A percentile compares a stretch with the other conserved stretches of the same genome.
phyloP scores from a whole-genome alignment of 441 rosid species.

The Flueggea neowawraea region DNA sequence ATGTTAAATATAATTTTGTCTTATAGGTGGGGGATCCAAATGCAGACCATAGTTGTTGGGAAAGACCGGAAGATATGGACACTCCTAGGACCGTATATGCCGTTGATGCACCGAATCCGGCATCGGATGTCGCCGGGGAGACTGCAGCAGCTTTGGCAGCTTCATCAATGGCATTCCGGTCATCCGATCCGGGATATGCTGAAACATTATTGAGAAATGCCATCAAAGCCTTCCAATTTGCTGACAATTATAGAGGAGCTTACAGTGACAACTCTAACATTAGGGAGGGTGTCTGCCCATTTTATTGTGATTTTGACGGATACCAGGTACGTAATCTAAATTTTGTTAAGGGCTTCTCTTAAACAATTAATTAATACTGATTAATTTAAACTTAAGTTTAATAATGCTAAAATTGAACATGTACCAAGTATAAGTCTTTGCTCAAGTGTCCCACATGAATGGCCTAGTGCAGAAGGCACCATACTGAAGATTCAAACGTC shows the following conservation, averaged over 20 bases:
- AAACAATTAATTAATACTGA: too few relatives aligned
- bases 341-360: neutral
- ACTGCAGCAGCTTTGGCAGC: constrained; percentile 88
- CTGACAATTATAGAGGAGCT: constrained; percentile 84
- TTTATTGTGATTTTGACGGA: constrained; percentile 90
- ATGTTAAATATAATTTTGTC: neutral
- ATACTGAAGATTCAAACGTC: too few relatives aligned
- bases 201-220: constrained; percentile 70
- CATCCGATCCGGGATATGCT: constrained; percentile 75
- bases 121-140: constrained; percentile 91
- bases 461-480: too few relatives aligned
- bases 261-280: constrained; percentile 76
- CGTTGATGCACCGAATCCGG: constrained; percentile 83
- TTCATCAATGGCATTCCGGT: constrained; percentile 73
- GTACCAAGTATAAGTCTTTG: too few relatives aligned
- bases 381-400: too few relatives aligned
- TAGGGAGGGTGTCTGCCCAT: constrained; percentile 74
- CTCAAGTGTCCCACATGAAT: too few relatives aligned
- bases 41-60: constrained; percentile 90
- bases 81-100: constrained; percentile 73
- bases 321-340: constrained; percentile 50
- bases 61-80: constrained; percentile 96
- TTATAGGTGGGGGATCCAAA: constrained; percentile 85
- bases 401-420: too few relatives aligned
- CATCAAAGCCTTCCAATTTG: constrained; percentile 54